Percentiles rank a stretch among this genome's conserved stretches.
Evolutionary conservation across 306 rosid species (phyloP).

Genomic region (Psophocarpus tetragonolobus): DNA sequence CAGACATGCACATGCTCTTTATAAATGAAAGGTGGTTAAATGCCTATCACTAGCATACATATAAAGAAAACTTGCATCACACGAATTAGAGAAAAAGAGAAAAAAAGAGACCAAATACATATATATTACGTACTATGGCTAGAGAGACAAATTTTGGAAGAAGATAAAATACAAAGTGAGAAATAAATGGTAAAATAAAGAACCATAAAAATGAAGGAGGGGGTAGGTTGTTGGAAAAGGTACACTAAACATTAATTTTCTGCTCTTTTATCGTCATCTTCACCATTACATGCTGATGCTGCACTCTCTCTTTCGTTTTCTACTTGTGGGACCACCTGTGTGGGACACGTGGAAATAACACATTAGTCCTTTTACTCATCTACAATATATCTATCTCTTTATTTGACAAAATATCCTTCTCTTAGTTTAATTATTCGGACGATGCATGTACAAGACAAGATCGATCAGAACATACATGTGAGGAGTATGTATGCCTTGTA

Average conservation of each 20-base stretch:
- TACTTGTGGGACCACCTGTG: slow-evolving; percentile 83
- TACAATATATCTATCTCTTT: not conserved
- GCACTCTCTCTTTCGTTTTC: slow-evolving; percentile 36
- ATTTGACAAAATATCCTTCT: not conserved
- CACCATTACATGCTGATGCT: not conserved
- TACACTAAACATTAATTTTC: not conserved
- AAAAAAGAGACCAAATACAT: not conserved
- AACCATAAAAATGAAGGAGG: not conserved
- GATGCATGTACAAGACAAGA: not conserved
- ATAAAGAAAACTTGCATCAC: not conserved
- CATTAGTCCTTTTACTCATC: not conserved
- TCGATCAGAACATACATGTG: not conserved
- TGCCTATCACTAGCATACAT: not conserved
- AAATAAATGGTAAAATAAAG: not conserved
- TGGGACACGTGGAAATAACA: slow-evolving; percentile 1
- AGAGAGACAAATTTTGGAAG: not conserved
- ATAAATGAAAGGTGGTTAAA: not conserved
- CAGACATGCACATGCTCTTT: not conserved
- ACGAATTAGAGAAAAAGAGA: not conserved
- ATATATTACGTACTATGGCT: not conserved
- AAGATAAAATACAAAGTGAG: not conserved
- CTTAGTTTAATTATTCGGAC: not conserved
- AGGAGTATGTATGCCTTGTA: not conserved
- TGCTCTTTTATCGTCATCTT: slow-evolving; percentile 28
- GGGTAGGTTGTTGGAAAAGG: slow-evolving; percentile 14